Percentiles rank a stretch among this genome's conserved stretches.
Evolutionary conservation across 495 filamentous ascomycete species (phyloP).

Genomic region (Daldinia grandis): DNA sequence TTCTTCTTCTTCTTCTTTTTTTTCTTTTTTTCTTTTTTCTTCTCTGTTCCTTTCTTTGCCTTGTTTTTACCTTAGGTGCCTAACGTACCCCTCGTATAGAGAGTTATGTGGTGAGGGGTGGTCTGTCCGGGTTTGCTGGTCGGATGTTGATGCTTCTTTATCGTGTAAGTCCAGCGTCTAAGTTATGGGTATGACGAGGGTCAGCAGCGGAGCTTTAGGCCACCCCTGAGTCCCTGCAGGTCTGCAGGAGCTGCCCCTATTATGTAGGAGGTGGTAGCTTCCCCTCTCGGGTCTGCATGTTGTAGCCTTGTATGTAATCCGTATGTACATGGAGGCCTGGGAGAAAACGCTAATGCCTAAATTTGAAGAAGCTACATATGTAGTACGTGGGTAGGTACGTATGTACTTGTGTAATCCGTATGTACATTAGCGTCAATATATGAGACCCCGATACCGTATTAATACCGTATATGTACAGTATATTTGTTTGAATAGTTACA

Average conservation of each 20-base stretch:
- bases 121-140: not conserved
- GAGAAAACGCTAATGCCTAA: not conserved
- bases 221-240: conserved; percentile 30
- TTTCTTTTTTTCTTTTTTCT: not conserved
- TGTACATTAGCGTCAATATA: too few relatives aligned
- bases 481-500: too few relatives aligned
- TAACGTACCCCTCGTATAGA: not conserved
- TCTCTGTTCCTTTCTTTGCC: not conserved
- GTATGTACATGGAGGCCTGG: too few relatives aligned
- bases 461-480: too few relatives aligned
- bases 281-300: conserved; percentile 5
- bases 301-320: not conserved
- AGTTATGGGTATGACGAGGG: not conserved
- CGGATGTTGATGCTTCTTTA: not conserved
- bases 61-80: not conserved
- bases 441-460: too few relatives aligned
- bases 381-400: not conserved
- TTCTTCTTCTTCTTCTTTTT: not conserved
- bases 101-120: not conserved
- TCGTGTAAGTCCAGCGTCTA: not conserved
- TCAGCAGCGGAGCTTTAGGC: conserved; percentile 24
- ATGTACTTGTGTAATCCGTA: too few relatives aligned
- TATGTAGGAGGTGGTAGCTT: not conserved
- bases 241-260: conserved; percentile 7
- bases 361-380: not conserved